Conservation (phyloP, 2,329 filamentous ascomycete genomes). For the Grosmannia serpens region DNA sequence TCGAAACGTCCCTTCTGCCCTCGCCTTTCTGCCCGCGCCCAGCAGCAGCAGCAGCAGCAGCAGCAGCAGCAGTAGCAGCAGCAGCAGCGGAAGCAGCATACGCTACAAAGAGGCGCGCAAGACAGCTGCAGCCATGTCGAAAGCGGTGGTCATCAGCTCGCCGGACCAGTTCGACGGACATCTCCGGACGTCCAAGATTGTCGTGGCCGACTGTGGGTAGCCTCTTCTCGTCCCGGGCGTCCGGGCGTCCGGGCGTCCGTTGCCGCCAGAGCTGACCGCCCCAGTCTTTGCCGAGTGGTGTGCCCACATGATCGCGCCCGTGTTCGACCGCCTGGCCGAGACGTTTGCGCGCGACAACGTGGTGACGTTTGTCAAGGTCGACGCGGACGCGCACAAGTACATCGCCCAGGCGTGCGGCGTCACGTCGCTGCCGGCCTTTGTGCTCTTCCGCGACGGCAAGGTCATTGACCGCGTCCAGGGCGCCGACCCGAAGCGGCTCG, state of each 20-base stretch:
- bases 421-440: slow-evolving; percentile 77
- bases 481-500: slow-evolving; percentile 60
- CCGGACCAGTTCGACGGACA: slow-evolving; percentile 54
- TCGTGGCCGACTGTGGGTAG: slow-evolving; percentile 78
- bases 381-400: slow-evolving; percentile 50
- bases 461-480: slow-evolving; percentile 60
- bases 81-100: too few relatives aligned
- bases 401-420: slow-evolving; percentile 65
- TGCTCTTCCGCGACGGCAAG: slow-evolving; percentile 67
- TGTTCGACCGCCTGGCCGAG: slow-evolving; percentile 66
- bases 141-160: slow-evolving; percentile 28
- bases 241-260: too few relatives aligned
- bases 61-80: too few relatives aligned
- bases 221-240: background rate
- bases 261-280: too few relatives aligned
- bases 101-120: background rate
- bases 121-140: slow-evolving; percentile 12
- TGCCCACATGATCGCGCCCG: slow-evolving; percentile 68
- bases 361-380: slow-evolving; percentile 69
- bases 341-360: slow-evolving; percentile 58
- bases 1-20: too few relatives aligned
- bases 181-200: slow-evolving; percentile 61
- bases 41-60: too few relatives aligned
- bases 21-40: background rate
- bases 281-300: slow-evolving; percentile 88